A percentile compares a stretch with the other conserved stretches of the same genome.
These are phyloP conservation scores for Neophaeococcomyces aloes DNA, from an alignment of 2,329 filamentous ascomycete species.

Conservation along the genomic window DNA sequence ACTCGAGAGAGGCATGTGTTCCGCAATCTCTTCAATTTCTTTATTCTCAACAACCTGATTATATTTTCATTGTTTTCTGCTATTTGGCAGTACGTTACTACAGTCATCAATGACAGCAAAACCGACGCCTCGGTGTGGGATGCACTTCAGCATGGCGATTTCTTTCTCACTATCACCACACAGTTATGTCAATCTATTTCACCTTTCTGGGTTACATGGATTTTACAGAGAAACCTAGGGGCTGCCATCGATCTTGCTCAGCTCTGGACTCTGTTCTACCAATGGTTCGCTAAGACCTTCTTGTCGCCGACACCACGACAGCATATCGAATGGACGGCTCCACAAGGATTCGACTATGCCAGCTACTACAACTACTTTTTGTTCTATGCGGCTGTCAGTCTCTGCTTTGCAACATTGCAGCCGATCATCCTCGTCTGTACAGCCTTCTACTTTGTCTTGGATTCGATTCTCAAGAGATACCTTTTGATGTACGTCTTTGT, in stretches of 20 bases:
- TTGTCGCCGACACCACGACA: constrained; percentile 79
- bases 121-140: constrained; percentile 54
- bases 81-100: constrained; percentile 61
- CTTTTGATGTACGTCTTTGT: constrained; percentile 87
- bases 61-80: constrained; percentile 88
- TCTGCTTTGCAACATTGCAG: constrained; percentile 76
- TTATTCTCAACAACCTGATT: constrained; percentile 92
- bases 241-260: constrained; percentile 91
- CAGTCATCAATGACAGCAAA: constrained; percentile 50
- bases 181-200: constrained; percentile 66
- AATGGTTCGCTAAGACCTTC: constrained; percentile 76
- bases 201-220: constrained; percentile 87
- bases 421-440: constrained; percentile 78
- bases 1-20: constrained; percentile 85
- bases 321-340: constrained; percentile 84
- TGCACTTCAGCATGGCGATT: constrained; percentile 53
- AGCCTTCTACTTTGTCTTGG: constrained; percentile 78
- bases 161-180: constrained; percentile 56
- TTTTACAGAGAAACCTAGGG: constrained; percentile 84
- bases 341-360: constrained; percentile 86
- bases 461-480: constrained; percentile 90
- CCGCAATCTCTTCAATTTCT: constrained; percentile 85
- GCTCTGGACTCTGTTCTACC: constrained; percentile 69
- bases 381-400: constrained; percentile 80
- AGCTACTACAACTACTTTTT: constrained; percentile 98